These are phyloP conservation scores for Dactylellina leptospora DNA, from an alignment of 2,329 filamentous ascomycete species.

Conservation along the genomic window DNA sequence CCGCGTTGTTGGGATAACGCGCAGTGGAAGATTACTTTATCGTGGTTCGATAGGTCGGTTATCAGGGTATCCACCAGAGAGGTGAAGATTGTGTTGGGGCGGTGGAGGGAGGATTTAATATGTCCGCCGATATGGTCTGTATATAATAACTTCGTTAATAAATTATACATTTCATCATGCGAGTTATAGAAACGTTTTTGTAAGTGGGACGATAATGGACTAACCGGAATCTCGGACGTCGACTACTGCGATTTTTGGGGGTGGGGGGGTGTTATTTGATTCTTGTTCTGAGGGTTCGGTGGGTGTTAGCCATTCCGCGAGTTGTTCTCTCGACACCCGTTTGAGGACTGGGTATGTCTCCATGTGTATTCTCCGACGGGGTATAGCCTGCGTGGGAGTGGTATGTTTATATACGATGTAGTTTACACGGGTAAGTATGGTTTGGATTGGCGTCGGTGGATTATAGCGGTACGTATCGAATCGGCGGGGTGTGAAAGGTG, in stretches of 20 bases:
- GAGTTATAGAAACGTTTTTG: background rate
- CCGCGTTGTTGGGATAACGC: slow-evolving; percentile 89
- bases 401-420: too few species aligned
- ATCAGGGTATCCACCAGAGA: slow-evolving; percentile 82
- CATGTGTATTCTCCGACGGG: too few species aligned
- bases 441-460: too few species aligned
- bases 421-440: too few species aligned
- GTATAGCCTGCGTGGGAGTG: too few species aligned
- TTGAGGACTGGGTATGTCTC: slow-evolving; percentile 5
- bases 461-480: too few species aligned
- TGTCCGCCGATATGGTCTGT: slow-evolving; percentile 60
- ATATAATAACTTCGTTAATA: background rate
- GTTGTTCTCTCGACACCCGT: slow-evolving; percentile 13
- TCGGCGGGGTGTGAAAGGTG: too few species aligned
- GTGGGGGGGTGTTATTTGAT: background rate
- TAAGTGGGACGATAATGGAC: slow-evolving; percentile 50
- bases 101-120: slow-evolving; percentile 79
- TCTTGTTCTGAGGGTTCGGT: background rate
- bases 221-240: slow-evolving; percentile 87
- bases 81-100: slow-evolving; percentile 77
- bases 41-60: slow-evolving; percentile 76
- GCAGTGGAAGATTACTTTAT: slow-evolving; percentile 93
- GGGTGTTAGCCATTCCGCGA: slow-evolving; percentile 25
- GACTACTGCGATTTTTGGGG: slow-evolving; percentile 71
- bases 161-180: background rate